Conservation (phyloP, 2,329 filamentous ascomycete species). For the Colletotrichum echinochloae region DNA sequence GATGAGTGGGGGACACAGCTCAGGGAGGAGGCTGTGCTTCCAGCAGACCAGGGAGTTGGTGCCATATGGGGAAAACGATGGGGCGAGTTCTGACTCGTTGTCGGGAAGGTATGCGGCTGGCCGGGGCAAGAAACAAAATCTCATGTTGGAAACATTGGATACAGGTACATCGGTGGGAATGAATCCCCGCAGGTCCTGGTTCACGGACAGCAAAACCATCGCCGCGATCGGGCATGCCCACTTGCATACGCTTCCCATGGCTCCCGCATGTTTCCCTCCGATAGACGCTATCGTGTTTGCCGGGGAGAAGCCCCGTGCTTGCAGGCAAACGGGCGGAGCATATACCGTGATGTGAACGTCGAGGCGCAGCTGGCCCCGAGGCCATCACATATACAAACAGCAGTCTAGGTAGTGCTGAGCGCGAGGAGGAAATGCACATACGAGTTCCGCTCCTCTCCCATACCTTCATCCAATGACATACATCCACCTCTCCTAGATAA, state of each 20-base stretch:
- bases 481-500: background rate
- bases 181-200: background rate
- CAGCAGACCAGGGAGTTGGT: background rate
- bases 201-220: background rate
- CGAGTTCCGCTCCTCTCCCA: too few species aligned
- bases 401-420: background rate
- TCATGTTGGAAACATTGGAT: background rate
- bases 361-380: background rate
- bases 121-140: background rate
- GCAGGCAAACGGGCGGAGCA: background rate
- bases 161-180: background rate
- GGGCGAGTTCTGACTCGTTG: background rate
- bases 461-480: background rate
- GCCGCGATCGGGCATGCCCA: background rate
- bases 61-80: background rate
- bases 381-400: background rate
- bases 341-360: background rate
- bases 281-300: background rate
- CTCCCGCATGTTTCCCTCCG: background rate
- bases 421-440: background rate
- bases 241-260: background rate
- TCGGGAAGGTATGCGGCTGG: background rate
- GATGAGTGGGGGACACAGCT: background rate
- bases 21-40: background rate
- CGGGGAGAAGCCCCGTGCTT: background rate